Evolutionary conservation across 2,329 filamentous ascomycete genomes (phyloP).

Genomic region (Colletotrichum horii): DNA sequence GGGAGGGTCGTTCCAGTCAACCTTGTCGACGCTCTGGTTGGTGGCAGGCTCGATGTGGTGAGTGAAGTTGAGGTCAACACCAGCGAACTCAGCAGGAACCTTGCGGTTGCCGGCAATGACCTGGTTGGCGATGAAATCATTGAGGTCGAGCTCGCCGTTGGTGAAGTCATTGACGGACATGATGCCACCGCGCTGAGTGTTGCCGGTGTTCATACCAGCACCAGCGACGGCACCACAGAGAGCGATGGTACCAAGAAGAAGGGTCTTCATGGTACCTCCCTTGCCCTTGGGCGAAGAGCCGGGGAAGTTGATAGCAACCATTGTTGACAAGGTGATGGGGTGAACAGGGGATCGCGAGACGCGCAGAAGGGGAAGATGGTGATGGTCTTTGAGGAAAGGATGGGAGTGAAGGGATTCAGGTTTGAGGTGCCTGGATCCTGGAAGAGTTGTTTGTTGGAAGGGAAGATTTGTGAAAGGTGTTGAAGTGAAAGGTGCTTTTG

Average conservation of each 20-base stretch:
- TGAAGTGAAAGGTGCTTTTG: neutral
- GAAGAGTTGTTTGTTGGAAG: neutral
- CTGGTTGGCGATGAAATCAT: neutral
- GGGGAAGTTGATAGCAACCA: neutral
- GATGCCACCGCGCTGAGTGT: neutral
- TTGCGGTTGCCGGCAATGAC: neutral
- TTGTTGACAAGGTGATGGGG: neutral
- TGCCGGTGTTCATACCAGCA: neutral
- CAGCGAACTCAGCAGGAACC: neutral
- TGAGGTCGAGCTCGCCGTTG: neutral
- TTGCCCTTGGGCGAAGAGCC: neutral
- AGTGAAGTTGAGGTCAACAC: neutral
- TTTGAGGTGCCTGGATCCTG: neutral
- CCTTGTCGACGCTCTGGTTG: neutral
- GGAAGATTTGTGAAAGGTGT: neutral
- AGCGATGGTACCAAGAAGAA: neutral
- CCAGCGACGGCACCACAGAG: neutral
- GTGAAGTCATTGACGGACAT: neutral
- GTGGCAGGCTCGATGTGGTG: neutral
- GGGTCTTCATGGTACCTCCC: neutral
- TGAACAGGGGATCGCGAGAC: neutral
- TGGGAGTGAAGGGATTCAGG: neutral
- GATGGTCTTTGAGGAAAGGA: neutral
- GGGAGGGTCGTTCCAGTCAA: neutral
- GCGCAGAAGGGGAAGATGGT: neutral